A percentile compares a stretch with the other conserved stretches of the same genome.
phyloP scores from a whole-genome alignment of 2,329 filamentous ascomycete genomes.

The Pochonia chlamydosporia region DNA sequence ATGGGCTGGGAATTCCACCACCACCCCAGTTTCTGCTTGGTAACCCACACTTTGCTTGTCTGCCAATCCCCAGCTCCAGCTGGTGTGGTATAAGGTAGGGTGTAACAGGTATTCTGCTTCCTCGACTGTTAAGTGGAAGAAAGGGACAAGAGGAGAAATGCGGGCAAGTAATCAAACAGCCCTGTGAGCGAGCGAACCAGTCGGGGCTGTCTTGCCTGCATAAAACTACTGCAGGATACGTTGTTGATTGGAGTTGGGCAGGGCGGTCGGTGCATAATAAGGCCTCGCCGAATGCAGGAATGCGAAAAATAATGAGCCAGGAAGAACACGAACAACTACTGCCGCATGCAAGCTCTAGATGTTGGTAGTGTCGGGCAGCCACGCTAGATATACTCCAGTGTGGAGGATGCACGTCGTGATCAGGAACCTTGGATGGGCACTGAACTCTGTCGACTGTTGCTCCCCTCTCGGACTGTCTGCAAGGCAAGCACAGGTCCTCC shows the following conservation, averaged over 20 bases:
- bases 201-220: conserved; percentile 18
- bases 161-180: conserved; percentile 7
- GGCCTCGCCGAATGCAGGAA: not conserved
- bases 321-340: not conserved
- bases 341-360: not conserved
- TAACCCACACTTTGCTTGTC: not conserved
- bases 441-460: too few species aligned
- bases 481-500: too few species aligned
- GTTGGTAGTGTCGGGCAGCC: conserved; percentile 4
- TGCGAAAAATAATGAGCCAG: not conserved
- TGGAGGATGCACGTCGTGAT: too few species aligned
- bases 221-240: conserved; percentile 12
- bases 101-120: too few species aligned
- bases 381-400: conserved; percentile 7
- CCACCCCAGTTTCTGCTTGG: not conserved
- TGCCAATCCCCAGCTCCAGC: not conserved
- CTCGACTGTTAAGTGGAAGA: not conserved
- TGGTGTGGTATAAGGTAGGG: conserved; percentile 4
- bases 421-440: too few species aligned
- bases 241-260: conserved; percentile 12
- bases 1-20: not conserved
- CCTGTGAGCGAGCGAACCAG: conserved; percentile 14
- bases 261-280: not conserved
- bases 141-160: not conserved
- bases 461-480: too few species aligned